These are phyloP conservation scores for Raffaelea deltoideospora DNA, from an alignment of 2,329 filamentous ascomycete genomes.

Conservation along the genomic window DNA sequence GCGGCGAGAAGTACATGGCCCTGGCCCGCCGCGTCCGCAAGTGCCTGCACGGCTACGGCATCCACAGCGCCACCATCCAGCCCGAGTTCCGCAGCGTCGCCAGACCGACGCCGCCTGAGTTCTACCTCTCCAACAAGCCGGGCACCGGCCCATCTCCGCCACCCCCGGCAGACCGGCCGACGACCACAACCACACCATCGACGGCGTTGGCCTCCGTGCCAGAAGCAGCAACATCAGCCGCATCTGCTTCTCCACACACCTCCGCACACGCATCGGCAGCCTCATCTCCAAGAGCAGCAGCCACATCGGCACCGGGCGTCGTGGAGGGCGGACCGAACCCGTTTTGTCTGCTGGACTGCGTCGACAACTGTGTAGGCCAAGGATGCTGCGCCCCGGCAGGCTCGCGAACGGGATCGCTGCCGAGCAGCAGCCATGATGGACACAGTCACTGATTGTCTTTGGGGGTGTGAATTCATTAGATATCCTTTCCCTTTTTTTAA, in stretches of 20 bases:
- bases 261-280: background rate
- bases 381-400: slow-evolving; percentile 29
- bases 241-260: background rate
- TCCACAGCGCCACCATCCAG: slow-evolving; percentile 94
- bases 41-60: slow-evolving; percentile 89
- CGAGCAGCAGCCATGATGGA: slow-evolving; percentile 16
- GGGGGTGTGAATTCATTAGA: background rate
- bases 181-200: slow-evolving; percentile 7
- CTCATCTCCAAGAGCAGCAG: too few species aligned
- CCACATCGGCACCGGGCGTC: too few species aligned
- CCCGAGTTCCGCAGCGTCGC: slow-evolving; percentile 62
- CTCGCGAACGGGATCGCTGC: slow-evolving; percentile 15
- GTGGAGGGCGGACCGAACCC: slow-evolving; percentile 6
- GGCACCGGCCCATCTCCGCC: too few species aligned
- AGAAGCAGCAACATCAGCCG: background rate
- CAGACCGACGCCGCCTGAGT: too few species aligned
- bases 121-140: too few species aligned
- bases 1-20: slow-evolving; percentile 73
- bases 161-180: too few species aligned
- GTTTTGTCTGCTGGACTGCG: slow-evolving; percentile 35
- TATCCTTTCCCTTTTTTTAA: background rate
- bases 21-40: slow-evolving; percentile 68
- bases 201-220: background rate
- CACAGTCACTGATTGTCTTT: slow-evolving; percentile 4
- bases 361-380: slow-evolving; percentile 29